These are phyloP conservation scores for Neofusicoccum sp. DNA, from an alignment of 2,329 filamentous ascomycete species.

Conservation along the genomic window DNA sequence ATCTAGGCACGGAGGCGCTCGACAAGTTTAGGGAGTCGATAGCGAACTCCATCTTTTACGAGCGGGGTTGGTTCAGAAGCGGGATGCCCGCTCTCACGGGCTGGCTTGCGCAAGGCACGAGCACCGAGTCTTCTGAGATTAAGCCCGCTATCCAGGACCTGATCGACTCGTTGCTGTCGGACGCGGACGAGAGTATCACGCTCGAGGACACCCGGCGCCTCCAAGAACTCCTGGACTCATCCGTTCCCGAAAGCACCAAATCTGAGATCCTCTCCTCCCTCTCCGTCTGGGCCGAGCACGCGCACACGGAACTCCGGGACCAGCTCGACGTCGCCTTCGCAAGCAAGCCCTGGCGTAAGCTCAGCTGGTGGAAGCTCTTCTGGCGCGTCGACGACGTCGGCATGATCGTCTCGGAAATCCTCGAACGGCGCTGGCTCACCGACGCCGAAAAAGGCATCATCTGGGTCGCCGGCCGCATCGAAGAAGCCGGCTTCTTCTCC, in stretches of 20 bases:
- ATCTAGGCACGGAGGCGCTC: constrained; percentile 62
- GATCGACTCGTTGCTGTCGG: constrained; percentile 64
- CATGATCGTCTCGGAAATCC: constrained; percentile 76
- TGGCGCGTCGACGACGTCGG: constrained; percentile 92
- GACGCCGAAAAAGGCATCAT: constrained; percentile 78
- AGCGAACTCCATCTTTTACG: constrained; percentile 67
- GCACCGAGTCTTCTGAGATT: constrained; percentile 44
- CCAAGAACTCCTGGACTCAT: constrained; percentile 31
- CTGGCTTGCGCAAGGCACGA: constrained; percentile 55
- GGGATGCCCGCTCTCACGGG: constrained; percentile 63
- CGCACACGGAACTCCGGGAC: constrained; percentile 79
- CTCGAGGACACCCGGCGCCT: constrained; percentile 47
- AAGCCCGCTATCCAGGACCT: constrained; percentile 67
- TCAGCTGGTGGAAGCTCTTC: constrained; percentile 93
- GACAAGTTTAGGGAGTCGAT: constrained; percentile 67
- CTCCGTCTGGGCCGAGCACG: constrained; percentile 70
- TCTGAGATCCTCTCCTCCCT: constrained; percentile 59
- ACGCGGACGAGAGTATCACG: constrained; percentile 52
- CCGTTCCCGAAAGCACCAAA: constrained; percentile 46
- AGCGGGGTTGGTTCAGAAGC: constrained; percentile 71
- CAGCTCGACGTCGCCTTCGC: constrained; percentile 76
- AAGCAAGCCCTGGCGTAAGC: constrained; percentile 72
- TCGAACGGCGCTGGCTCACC: constrained; percentile 73
- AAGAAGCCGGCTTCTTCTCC: constrained; percentile 57
- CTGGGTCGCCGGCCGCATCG: constrained; percentile 75